Percentiles rank a stretch among this genome's conserved stretches.
These are phyloP conservation scores for Chaetomium sp. DNA, from an alignment of 2,329 filamentous ascomycete genomes.

Conservation along the genomic window DNA sequence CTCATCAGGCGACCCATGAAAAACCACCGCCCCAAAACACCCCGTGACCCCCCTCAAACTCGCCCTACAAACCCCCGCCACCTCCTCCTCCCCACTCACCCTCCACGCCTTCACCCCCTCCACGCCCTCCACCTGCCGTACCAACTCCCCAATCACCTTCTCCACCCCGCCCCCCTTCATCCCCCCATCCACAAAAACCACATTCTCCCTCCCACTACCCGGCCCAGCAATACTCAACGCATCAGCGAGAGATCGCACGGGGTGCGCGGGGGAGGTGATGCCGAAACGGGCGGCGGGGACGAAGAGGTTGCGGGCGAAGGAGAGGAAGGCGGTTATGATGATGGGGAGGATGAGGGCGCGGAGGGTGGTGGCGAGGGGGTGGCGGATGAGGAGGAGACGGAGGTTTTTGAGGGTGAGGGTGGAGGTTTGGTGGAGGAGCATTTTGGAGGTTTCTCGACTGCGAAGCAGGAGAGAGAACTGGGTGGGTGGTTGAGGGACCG, in stretches of 20 bases:
- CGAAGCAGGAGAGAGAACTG: too few relatives aligned
- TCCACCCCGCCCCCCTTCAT: constrained; percentile 64
- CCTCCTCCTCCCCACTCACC: constrained; percentile 23
- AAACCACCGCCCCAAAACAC: constrained; percentile 68
- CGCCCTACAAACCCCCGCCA: constrained; percentile 47
- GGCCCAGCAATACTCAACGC: constrained; percentile 51
- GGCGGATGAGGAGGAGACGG: constrained; percentile 50
- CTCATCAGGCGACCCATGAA: constrained; percentile 67
- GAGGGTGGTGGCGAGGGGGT: constrained; percentile 44
- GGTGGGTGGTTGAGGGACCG: too few relatives aligned
- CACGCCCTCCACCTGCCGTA: constrained; percentile 47
- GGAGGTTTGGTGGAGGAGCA: constrained; percentile 52
- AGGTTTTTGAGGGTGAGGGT: constrained; percentile 58
- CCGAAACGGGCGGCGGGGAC: constrained; percentile 70
- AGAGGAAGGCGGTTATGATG: constrained; percentile 52
- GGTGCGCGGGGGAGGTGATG: constrained; percentile 50
- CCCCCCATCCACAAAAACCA: constrained; percentile 76
- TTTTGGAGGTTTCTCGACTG: constrained; percentile 22
- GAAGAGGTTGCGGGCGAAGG: constrained; percentile 76
- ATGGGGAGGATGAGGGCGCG: constrained; percentile 56
- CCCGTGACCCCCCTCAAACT: constrained; percentile 57
- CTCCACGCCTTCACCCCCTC: constrained; percentile 38
- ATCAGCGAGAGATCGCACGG: constrained; percentile 57
- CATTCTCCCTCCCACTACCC: constrained; percentile 53
- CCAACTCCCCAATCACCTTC: constrained; percentile 58